phyloP scores from a whole-genome alignment of 148 eudicot species.

The Heliosperma pusillum region DNA sequence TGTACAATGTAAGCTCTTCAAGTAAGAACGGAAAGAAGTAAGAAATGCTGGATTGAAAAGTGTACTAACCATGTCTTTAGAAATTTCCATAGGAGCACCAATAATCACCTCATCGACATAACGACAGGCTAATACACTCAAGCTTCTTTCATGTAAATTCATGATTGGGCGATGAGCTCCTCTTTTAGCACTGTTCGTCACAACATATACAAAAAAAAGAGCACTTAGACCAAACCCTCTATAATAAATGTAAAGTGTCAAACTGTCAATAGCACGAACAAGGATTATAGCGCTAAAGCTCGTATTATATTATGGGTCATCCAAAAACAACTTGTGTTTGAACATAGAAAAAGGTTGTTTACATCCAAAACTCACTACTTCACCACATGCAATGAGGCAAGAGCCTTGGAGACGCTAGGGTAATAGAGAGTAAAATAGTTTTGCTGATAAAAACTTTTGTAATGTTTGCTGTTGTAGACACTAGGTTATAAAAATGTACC shows the following conservation, averaged over 20 bases:
- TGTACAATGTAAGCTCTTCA: too few relatives aligned
- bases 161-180: conserved; percentile 95
- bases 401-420: background rate
- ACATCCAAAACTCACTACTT: background rate
- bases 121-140: conserved; percentile 97
- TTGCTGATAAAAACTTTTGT: too few relatives aligned
- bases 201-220: conserved; percentile 8
- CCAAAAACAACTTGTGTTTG: background rate
- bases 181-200: conserved; percentile 63
- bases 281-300: background rate
- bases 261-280: background rate
- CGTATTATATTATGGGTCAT: background rate
- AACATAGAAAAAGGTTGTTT: background rate
- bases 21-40: background rate
- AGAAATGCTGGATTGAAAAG: conserved; percentile 12
- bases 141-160: conserved; percentile 99
- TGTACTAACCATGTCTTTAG: conserved; percentile 83
- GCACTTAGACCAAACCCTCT: background rate
- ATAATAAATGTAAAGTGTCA: background rate
- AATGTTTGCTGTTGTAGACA: background rate
- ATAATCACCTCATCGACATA: conserved; percentile 96
- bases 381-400: background rate
- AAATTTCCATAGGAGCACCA: conserved; percentile 94
- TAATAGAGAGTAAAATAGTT: background rate
- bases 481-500: background rate